These are phyloP conservation scores for Tetracentron sinense DNA, from an alignment of 164 flowering plant species.

Conservation along the genomic window DNA sequence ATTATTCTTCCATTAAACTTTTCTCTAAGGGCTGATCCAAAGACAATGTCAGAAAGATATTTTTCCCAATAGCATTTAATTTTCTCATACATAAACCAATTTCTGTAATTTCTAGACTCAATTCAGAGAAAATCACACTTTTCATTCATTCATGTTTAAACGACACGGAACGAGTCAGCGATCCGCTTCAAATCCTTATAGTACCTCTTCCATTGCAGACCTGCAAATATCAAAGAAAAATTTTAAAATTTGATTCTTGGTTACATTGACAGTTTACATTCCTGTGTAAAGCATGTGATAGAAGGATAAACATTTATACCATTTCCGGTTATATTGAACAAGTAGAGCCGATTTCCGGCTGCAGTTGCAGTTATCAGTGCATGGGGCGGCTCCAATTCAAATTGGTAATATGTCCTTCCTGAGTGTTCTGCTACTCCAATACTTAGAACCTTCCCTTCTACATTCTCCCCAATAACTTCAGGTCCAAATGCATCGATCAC, in stretches of 20 bases:
- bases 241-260: not conserved
- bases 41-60: not conserved
- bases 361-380: conserved; percentile 90
- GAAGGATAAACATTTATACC: conserved; percentile 34
- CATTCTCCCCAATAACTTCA: conserved; percentile 90
- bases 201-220: conserved; percentile 95
- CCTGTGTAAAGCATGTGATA: not conserved
- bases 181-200: conserved; percentile 71
- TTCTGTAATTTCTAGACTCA: not conserved
- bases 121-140: not conserved
- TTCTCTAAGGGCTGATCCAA: not conserved
- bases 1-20: too few relatives aligned
- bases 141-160: conserved; percentile 19
- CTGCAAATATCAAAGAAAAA: conserved; percentile 31
- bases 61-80: too few relatives aligned
- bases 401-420: conserved; percentile 84
- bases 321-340: conserved; percentile 68
- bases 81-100: not conserved
- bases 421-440: conserved; percentile 49
- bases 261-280: not conserved
- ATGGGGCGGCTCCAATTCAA: conserved; percentile 92
- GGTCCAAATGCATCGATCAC: conserved; percentile 96
- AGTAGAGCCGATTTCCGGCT: conserved; percentile 91
- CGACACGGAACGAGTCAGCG: conserved; percentile 78
- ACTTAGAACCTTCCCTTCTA: conserved; percentile 79